Conservation (phyloP, 257 asterid genomes). For the Galeopsis tetrahit region DNA sequence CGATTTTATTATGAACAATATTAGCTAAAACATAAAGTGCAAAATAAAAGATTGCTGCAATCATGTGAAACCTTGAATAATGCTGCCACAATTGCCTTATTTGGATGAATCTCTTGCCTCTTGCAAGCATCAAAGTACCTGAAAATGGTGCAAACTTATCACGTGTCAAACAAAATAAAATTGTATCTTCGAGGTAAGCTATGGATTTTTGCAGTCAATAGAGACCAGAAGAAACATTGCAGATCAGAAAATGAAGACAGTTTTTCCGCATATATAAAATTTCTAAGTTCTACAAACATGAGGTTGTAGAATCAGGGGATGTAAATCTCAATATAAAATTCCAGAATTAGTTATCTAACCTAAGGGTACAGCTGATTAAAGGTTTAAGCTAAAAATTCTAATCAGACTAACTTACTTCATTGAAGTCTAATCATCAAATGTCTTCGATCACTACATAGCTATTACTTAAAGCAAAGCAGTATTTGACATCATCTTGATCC, state of each 20-base stretch:
- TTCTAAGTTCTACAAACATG: neutral
- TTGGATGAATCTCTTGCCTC: slow-evolving; percentile 59
- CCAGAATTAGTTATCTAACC: slow-evolving; percentile 15
- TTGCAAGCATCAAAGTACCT: slow-evolving; percentile 74
- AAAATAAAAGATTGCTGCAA: slow-evolving; percentile 14
- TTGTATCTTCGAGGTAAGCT: neutral
- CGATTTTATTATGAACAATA: neutral
- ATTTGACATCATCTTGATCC: neutral
- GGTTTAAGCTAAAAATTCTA: neutral
- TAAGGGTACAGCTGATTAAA: neutral
- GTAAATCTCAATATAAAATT: slow-evolving; percentile 6
- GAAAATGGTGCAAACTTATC: slow-evolving; percentile 36
- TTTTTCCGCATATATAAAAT: slow-evolving; percentile 21
- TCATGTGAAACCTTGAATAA: slow-evolving; percentile 64
- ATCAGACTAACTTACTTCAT: neutral
- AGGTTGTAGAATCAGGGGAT: slow-evolving; percentile 12
- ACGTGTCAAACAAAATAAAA: neutral
- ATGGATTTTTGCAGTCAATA: neutral
- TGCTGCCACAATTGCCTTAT: slow-evolving; percentile 60
- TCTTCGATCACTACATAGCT: neutral
- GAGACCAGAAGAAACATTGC: neutral
- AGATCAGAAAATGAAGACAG: slow-evolving; percentile 1
- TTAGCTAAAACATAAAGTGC: slow-evolving; percentile 4
- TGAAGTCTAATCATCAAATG: neutral
- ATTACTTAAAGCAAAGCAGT: slow-evolving; percentile 1